These are phyloP conservation scores for Gossypium mustelinum DNA, from an alignment of 345 rosid genomes.

Conservation along the genomic window DNA sequence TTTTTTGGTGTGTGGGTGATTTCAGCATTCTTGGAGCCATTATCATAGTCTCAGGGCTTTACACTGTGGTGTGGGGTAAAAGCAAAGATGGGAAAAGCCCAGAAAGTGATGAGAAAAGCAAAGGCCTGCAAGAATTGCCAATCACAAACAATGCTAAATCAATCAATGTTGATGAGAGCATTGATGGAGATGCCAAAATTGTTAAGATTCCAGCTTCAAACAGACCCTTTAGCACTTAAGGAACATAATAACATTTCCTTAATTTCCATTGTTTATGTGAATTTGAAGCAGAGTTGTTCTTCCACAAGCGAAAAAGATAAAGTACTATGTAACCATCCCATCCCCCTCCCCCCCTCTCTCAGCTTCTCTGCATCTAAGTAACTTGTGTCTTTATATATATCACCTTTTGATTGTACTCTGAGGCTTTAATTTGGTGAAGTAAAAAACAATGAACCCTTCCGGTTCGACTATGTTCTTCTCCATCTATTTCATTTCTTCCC, in stretches of 20 bases:
- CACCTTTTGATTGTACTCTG: background rate
- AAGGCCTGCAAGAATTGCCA: conserved; percentile 45
- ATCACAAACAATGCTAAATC: conserved; percentile 25
- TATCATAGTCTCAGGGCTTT: conserved; percentile 72
- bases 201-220: background rate
- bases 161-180: conserved; percentile 12
- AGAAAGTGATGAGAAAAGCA: conserved; percentile 28
- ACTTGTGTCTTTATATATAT: background rate
- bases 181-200: background rate
- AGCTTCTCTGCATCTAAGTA: background rate
- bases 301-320: background rate
- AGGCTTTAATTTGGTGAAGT: conserved; percentile 6
- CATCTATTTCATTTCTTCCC: background rate
- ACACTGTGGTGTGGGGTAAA: conserved; percentile 91
- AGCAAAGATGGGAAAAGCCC: conserved; percentile 46
- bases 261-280: background rate
- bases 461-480: background rate
- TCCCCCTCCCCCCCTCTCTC: background rate
- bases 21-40: conserved; percentile 74
- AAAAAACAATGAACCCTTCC: background rate
- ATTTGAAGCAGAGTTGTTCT: conserved; percentile 1
- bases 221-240: background rate
- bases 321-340: conserved; percentile 4
- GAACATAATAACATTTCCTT: background rate
- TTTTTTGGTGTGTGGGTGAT: background rate